A percentile compares a stretch with the other conserved stretches of the same genome.
Evolutionary conservation across 208 protist genomes (phyloP).

Genomic region (Acanthamoeba culbertsoni): DNA sequence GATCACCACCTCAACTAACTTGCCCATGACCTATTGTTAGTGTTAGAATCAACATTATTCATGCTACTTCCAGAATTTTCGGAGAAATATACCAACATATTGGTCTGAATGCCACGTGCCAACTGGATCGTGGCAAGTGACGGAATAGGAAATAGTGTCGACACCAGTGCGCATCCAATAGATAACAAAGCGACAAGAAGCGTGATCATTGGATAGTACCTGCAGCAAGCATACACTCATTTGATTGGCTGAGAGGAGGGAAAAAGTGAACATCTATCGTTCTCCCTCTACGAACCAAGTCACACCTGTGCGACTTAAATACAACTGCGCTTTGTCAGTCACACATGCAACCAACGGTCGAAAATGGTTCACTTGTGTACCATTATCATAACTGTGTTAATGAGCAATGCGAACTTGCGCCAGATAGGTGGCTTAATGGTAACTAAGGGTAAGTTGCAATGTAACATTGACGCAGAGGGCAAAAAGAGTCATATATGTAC

Average conservation of each 20-base stretch:
- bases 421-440: not conserved
- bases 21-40: not conserved
- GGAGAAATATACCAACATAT: not conserved
- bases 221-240: not conserved
- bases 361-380: not conserved
- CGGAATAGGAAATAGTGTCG: not conserved
- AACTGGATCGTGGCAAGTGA: slow-evolving; percentile 15
- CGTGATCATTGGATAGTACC: slow-evolving; percentile 14
- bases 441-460: not conserved
- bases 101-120: slow-evolving; percentile 7
- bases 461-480: not conserved
- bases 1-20: slow-evolving; percentile 27
- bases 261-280: not conserved
- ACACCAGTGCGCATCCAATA: not conserved
- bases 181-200: not conserved
- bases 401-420: not conserved
- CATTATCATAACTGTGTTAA: slow-evolving; percentile 44
- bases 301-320: not conserved
- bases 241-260: not conserved
- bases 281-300: not conserved
- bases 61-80: not conserved
- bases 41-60: not conserved
- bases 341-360: too few relatives aligned
- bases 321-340: not conserved
- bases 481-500: not conserved